Conservation (phyloP, 768 basidiomycete genomes). For the Hysterangium stoloniferum region DNA sequence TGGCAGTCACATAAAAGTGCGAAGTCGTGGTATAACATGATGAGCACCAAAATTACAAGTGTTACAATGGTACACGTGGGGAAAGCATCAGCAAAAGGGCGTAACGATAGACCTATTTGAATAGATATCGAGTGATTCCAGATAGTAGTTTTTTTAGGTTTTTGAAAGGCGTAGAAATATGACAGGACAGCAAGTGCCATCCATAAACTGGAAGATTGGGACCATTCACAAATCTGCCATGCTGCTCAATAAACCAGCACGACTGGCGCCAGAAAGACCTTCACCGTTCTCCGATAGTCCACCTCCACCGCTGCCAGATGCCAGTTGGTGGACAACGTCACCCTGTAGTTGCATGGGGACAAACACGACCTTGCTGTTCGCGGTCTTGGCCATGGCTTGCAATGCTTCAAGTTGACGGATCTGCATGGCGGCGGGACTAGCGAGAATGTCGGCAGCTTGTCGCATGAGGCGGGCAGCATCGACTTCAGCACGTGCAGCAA, state of each 20-base stretch:
- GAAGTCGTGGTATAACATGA: no score
- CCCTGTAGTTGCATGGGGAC: conserved; percentile 88
- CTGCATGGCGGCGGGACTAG: conserved; percentile 95
- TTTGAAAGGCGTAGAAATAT: no score
- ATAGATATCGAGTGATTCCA: no score
- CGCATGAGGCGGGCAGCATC: conserved; percentile 94
- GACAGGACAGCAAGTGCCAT: no score
- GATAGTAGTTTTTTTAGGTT: no score
- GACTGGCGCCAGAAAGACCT: conserved; percentile 33
- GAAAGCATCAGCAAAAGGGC: no score
- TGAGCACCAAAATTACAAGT: no score
- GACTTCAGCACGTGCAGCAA: conserved; percentile 92
- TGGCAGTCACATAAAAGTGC: no score
- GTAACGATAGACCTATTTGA: no score
- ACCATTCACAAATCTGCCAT: conserved; percentile 34
- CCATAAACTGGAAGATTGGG: not conserved
- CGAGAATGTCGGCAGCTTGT: conserved; percentile 91
- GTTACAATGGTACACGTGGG: no score
- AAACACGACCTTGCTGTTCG: conserved; percentile 88
- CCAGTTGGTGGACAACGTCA: conserved; percentile 51
- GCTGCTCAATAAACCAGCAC: conserved; percentile 46
- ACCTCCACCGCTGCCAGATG: conserved; percentile 16
- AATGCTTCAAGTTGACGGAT: conserved; percentile 95
- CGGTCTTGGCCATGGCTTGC: conserved; percentile 88
- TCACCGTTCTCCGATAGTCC: conserved; percentile 33